Conservation (phyloP, 345 rosid genomes). For the Hypericum perforatum region DNA sequence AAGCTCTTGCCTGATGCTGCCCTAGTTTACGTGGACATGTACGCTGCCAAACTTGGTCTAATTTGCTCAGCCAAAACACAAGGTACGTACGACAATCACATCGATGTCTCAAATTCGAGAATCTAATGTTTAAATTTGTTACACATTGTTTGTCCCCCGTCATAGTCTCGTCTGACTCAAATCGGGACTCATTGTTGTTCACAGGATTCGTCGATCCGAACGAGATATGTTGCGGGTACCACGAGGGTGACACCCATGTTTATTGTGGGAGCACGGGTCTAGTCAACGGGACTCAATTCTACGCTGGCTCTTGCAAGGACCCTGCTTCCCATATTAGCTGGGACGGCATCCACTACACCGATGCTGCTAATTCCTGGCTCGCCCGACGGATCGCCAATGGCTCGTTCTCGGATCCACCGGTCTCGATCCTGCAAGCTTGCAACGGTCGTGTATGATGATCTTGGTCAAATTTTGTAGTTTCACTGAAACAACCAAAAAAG, state of each 20-base stretch:
- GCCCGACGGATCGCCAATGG: constrained; percentile 22
- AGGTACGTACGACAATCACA: background rate
- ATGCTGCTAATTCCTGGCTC: constrained; percentile 27
- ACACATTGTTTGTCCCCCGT: too few species aligned
- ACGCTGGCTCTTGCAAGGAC: constrained; percentile 11
- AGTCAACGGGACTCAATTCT: constrained; percentile 16
- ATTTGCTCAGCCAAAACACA: background rate
- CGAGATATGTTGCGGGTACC: constrained; percentile 19
- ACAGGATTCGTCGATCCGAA: too few species aligned
- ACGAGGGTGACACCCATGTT: constrained; percentile 5
- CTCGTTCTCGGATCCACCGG: constrained; percentile 22
- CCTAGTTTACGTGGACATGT: background rate
- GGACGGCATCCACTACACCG: constrained; percentile 29
- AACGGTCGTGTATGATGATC: background rate
- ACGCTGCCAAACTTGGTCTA: background rate
- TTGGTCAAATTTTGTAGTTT: too few species aligned
- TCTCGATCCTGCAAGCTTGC: constrained; percentile 18
- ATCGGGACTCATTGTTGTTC: too few species aligned
- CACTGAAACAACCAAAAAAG: too few species aligned
- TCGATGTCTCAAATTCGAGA: too few species aligned
- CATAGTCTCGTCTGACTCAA: too few species aligned
- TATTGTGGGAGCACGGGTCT: constrained; percentile 15
- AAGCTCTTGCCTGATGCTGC: constrained; percentile 1
- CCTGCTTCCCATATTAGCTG: constrained; percentile 23
- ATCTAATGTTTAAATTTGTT: too few species aligned